phyloP scores from a whole-genome alignment of 2,329 filamentous ascomycete genomes.

The Lachnellula subtilissima region DNA sequence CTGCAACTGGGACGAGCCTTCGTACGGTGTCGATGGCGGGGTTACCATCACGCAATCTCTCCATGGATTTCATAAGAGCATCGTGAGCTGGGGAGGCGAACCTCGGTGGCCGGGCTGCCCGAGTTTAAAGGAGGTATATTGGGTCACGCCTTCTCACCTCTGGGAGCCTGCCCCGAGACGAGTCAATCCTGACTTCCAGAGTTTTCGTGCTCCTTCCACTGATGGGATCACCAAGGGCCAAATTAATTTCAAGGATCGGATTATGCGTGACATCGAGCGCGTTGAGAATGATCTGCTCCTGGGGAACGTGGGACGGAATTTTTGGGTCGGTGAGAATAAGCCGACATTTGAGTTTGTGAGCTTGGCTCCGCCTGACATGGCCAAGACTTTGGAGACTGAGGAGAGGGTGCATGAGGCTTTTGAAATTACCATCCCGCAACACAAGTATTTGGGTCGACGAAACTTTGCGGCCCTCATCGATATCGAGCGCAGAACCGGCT shows the following conservation, averaged over 20 bases:
- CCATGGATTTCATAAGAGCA: slow-evolving; percentile 5
- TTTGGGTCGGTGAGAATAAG: slow-evolving; percentile 10
- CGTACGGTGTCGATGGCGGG: slow-evolving; percentile 1
- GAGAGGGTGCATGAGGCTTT: slow-evolving; percentile 1
- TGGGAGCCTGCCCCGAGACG: slow-evolving; percentile 1
- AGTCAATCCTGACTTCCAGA: neutral
- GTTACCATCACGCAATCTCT: slow-evolving; percentile 4
- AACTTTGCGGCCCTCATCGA: neutral
- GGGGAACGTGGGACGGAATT: neutral
- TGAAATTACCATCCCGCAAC: neutral
- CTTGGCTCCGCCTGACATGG: neutral
- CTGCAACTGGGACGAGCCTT: neutral
- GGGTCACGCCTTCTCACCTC: slow-evolving; percentile 5
- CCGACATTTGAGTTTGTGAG: slow-evolving; percentile 11
- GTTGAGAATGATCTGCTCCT: neutral
- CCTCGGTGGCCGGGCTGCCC: neutral
- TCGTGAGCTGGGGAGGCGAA: neutral
- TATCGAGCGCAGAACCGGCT: slow-evolving; percentile 1
- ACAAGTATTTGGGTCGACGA: neutral
- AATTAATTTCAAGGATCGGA: neutral
- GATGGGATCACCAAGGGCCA: slow-evolving; percentile 8
- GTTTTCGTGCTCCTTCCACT: slow-evolving; percentile 3
- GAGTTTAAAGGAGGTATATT: slow-evolving; percentile 6
- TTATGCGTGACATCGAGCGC: neutral
- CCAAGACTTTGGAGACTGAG: neutral